Evolutionary conservation across 2,329 filamentous ascomycete genomes (phyloP).

Genomic region (Bertia moriformis): DNA sequence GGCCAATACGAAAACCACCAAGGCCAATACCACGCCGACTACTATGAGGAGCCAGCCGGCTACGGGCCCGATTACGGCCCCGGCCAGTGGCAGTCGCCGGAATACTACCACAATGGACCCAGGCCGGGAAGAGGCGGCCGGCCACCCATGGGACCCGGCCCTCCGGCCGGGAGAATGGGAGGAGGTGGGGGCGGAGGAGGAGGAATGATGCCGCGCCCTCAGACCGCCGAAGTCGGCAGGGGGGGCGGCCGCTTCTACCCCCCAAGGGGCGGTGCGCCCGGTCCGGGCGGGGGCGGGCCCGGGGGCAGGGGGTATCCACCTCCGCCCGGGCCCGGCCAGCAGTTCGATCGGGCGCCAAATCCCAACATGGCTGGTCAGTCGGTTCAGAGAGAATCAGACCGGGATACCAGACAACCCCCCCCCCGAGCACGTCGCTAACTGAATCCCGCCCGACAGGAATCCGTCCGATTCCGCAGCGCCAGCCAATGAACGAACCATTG

Average conservation of each 20-base stretch:
- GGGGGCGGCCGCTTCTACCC: too few relatives aligned
- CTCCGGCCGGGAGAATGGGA: too few relatives aligned
- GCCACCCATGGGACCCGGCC: too few relatives aligned
- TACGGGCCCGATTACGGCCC: neutral
- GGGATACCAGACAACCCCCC: too few relatives aligned
- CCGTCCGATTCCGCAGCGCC: neutral
- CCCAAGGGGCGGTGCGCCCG: too few relatives aligned
- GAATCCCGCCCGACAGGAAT: neutral
- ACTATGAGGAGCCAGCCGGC: neutral
- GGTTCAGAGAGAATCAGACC: too few relatives aligned
- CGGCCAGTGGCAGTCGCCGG: neutral
- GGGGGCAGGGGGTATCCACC: neutral
- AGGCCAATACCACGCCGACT: neutral
- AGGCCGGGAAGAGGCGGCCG: neutral
- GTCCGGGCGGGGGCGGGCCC: too few relatives aligned
- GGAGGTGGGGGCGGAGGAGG: too few relatives aligned
- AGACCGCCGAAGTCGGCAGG: too few relatives aligned
- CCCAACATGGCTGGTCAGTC: neutral
- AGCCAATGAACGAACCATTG: neutral
- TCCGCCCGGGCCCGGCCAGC: neutral
- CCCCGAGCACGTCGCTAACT: neutral
- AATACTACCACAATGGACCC: neutral
- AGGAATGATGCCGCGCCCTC: too few relatives aligned
- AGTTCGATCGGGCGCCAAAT: neutral
- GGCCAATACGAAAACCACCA: neutral